phyloP scores from a whole-genome alignment of 768 basidiomycete genomes.

The Leccinum subtestaceum region DNA sequence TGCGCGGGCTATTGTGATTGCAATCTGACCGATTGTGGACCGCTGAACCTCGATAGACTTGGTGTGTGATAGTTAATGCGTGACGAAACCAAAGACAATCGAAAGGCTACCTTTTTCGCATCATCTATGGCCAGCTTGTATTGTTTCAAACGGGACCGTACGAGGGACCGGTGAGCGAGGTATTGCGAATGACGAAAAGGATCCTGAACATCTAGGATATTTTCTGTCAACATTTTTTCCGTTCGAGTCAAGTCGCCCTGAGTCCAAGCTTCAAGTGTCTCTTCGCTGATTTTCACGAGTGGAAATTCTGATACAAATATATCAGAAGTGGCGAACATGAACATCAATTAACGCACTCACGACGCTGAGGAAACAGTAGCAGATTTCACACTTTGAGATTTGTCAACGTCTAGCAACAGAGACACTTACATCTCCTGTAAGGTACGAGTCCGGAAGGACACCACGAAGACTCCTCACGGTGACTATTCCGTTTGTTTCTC shows the following conservation, averaged over 20 bases:
- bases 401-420: accelerated
- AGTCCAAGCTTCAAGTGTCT: not conserved
- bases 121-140: slow-evolving; percentile 1
- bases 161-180: slow-evolving; percentile 1
- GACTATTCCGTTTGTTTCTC: not conserved
- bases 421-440: not conserved
- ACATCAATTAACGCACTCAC: not conserved
- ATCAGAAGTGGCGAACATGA: not conserved
- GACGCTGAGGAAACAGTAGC: too few species aligned
- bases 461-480: not conserved
- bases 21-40: slow-evolving; percentile 12
- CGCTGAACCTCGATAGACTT: slow-evolving; percentile 8
- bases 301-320: not conserved
- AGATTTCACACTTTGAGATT: not conserved
- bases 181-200: not conserved
- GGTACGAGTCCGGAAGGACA: not conserved
- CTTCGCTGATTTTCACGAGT: not conserved
- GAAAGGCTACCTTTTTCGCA: not conserved
- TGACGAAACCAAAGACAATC: accelerated
- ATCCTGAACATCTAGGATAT: not conserved
- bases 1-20: not conserved
- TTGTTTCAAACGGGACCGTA: not conserved
- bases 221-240: not conserved
- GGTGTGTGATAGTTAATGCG: not conserved
- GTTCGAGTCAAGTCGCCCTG: not conserved